Conservation (phyloP, 352 stramenopile genomes). For the Pythium diclinum region DNA sequence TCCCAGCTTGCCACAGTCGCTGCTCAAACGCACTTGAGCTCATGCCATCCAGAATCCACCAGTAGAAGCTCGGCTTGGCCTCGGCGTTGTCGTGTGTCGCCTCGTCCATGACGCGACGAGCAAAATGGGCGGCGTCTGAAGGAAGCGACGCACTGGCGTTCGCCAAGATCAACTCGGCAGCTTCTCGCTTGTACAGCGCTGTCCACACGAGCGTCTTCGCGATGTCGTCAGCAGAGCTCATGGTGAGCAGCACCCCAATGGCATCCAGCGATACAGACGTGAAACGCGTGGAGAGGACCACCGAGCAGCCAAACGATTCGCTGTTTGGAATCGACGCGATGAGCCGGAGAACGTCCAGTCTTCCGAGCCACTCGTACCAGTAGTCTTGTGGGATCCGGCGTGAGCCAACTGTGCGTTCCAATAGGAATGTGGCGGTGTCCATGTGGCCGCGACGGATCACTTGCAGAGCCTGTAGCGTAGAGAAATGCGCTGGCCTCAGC, state of each 20-base stretch:
- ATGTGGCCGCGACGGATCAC: neutral
- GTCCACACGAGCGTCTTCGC: slow-evolving; percentile 13
- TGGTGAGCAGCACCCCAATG: neutral
- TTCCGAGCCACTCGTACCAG: too few species aligned
- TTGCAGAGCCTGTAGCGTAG: too few species aligned
- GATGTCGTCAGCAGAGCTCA: slow-evolving; percentile 16
- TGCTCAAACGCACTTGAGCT: too few species aligned
- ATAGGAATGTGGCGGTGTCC: slow-evolving; percentile 5
- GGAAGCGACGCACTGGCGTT: neutral
- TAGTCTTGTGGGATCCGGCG: too few species aligned
- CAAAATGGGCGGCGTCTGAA: neutral
- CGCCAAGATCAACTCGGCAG: neutral
- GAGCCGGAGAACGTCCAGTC: slow-evolving; percentile 10
- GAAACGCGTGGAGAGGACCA: slow-evolving; percentile 13
- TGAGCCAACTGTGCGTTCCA: neutral
- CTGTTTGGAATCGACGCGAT: neutral
- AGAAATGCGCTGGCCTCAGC: neutral
- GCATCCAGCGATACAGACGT: neutral
- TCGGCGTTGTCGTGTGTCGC: too few species aligned
- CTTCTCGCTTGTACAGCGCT: slow-evolving; percentile 3
- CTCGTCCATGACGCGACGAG: neutral
- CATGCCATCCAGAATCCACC: too few species aligned
- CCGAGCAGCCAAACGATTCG: slow-evolving; percentile 5
- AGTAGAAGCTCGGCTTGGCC: too few species aligned
- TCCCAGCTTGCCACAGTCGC: neutral